Percentiles rank a stretch among this genome's conserved stretches.
Evolutionary conservation across 345 rosid species (phyloP).

Genomic region (Garcia nutans): DNA sequence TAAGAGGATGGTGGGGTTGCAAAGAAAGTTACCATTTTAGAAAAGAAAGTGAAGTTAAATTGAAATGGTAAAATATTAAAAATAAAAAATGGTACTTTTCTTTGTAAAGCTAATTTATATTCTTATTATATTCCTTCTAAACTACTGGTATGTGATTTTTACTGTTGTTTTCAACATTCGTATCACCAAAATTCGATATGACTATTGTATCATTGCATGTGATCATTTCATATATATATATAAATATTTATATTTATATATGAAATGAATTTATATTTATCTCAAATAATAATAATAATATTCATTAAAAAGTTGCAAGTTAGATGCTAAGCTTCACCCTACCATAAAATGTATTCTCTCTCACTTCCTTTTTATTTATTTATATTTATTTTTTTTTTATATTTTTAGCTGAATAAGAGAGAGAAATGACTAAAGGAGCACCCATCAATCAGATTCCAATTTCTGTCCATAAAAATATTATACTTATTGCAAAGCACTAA

Average conservation of each 20-base stretch:
- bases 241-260: too few species aligned
- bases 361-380: neutral
- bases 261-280: neutral
- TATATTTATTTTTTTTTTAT: too few species aligned
- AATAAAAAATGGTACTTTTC: slow-evolving; percentile 18
- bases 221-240: neutral
- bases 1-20: too few species aligned
- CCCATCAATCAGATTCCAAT: slow-evolving; percentile 46
- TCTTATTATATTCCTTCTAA: slow-evolving; percentile 24
- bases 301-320: slow-evolving; percentile 25
- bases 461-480: slow-evolving; percentile 35
- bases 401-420: slow-evolving; percentile 18
- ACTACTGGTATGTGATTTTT: neutral
- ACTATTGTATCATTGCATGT: slow-evolving; percentile 23
- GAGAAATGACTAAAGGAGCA: slow-evolving; percentile 43
- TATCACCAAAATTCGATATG: slow-evolving; percentile 46
- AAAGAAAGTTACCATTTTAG: too few species aligned
- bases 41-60: neutral
- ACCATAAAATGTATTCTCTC: neutral
- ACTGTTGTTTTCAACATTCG: slow-evolving; percentile 52
- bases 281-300: neutral
- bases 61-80: too few species aligned
- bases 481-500: slow-evolving; percentile 35
- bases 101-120: slow-evolving; percentile 26
- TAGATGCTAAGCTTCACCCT: slow-evolving; percentile 28